Evolutionary conservation across 202 grass and related monocot species (phyloP), one percentile per base, ranked within the genome.

Genomic region (Bolboschoenoplectus hybrid): DNA sequence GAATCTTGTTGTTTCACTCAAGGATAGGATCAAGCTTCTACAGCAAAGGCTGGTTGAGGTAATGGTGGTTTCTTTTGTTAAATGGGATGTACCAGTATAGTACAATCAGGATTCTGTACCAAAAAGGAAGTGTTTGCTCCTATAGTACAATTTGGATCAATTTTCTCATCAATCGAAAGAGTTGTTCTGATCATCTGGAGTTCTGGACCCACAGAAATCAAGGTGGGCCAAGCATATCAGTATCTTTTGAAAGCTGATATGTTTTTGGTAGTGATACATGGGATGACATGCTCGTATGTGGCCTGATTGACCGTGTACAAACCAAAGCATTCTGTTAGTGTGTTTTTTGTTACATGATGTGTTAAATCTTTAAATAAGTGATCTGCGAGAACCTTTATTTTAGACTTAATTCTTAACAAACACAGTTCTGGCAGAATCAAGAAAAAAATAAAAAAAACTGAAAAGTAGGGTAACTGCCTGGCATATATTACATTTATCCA

Each of bases 11-110:
- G 82, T 74, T 62, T 85, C 81, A 62, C 73, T 73, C 14, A 90
- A 85, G 66, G 77, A 85, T 87, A 60, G 65, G 60, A 85, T 76
- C 14, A 83, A 67, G 55, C 55, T 10, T 39, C 43, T 74, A 81
- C 66, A 85, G 57, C 86, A 88, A 65, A 73, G 84, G 71, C 52
- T 87, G 7, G 82, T 72, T 76, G 85, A 87, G 66, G 81, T 84
- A 84, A 90, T 81, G 81, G 65, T 85, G 17, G 51, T 79, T 79
- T 79, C 35, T 79, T 40, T 52, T 77, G 49, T 79, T 79, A 79
- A 36, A 40, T 17, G 36, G 3, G 7, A 55, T 58, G 34, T 58
- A 50, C 3, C 4, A 32, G 9, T 49, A 74, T 45, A 74, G 67
- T 74, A 58, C 14, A 58, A 41, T 41, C 60, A 40, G 50, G 73